phyloP scores from a whole-genome alignment of 164 flowering plant genomes.

The Cinnamomum micranthum region DNA sequence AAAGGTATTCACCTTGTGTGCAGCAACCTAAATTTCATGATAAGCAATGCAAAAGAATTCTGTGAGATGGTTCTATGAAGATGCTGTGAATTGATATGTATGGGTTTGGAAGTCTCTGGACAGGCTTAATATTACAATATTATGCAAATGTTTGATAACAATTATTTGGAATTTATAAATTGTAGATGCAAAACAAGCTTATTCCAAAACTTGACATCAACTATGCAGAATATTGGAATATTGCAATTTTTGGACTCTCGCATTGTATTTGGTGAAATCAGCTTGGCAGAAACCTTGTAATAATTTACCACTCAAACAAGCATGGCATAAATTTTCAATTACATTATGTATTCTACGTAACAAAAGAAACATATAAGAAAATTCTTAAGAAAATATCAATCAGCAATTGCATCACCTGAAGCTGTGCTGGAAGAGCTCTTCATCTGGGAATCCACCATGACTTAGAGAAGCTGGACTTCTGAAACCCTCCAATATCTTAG shows the following conservation, averaged over 20 bases:
- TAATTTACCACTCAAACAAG: not conserved
- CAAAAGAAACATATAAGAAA: not conserved
- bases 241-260: not conserved
- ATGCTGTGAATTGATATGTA: not conserved
- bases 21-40: slow-evolving; percentile 62
- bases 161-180: not conserved
- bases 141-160: not conserved
- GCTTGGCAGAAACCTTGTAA: not conserved
- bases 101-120: not conserved
- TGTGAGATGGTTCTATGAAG: not conserved
- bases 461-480: slow-evolving; percentile 66
- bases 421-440: slow-evolving; percentile 96
- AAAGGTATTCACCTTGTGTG: slow-evolving; percentile 86
- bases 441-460: slow-evolving; percentile 79
- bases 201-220: not conserved
- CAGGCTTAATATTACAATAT: not conserved
- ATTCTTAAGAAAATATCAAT: not conserved
- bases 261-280: not conserved
- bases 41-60: not conserved
- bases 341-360: not conserved
- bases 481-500: slow-evolving; percentile 75
- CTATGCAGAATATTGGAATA: not conserved
- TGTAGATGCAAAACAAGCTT: not conserved
- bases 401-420: slow-evolving; percentile 59
- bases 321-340: not conserved